phyloP scores from a whole-genome alignment of 352 stramenopile species.

The Thalassiosira mediterranea region DNA sequence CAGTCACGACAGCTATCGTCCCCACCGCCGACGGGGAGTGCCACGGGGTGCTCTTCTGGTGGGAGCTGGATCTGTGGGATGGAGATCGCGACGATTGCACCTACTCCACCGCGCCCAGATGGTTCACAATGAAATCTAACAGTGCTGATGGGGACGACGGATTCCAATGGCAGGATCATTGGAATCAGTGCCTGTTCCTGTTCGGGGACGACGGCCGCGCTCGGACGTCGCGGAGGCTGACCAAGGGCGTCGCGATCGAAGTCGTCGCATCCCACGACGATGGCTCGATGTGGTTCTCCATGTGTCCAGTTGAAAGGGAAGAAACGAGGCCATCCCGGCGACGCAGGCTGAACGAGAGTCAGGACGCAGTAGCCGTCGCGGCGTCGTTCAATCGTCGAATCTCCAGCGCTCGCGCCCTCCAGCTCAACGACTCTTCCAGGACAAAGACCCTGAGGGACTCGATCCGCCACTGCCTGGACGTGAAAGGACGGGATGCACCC shows the following conservation, averaged over 20 bases:
- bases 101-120: conserved; percentile 58
- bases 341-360: conserved; percentile 25
- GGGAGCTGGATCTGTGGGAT: conserved; percentile 74
- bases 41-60: conserved; percentile 78
- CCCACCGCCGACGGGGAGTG: conserved; percentile 42
- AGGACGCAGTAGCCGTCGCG: neutral
- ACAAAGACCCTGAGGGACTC: conserved; percentile 35
- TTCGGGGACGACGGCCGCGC: conserved; percentile 41
- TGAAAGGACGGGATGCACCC: conserved; percentile 38
- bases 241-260: conserved; percentile 32
- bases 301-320: neutral
- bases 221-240: conserved; percentile 24
- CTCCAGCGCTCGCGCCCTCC: conserved; percentile 44
- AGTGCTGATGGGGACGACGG: neutral
- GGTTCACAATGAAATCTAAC: too few relatives aligned
- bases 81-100: conserved; percentile 34
- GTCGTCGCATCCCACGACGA: conserved; percentile 63
- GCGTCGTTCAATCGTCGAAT: conserved; percentile 16
- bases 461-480: conserved; percentile 56
- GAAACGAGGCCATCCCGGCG: conserved; percentile 24
- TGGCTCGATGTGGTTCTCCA: conserved; percentile 56
- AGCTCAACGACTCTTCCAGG: conserved; percentile 69
- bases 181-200: conserved; percentile 76
- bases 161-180: conserved; percentile 84
- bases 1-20: conserved; percentile 15